Evolutionary conservation across 1,284 basidiomycete genomes (phyloP).

Genomic region (Fistulinella cinereoalba): DNA sequence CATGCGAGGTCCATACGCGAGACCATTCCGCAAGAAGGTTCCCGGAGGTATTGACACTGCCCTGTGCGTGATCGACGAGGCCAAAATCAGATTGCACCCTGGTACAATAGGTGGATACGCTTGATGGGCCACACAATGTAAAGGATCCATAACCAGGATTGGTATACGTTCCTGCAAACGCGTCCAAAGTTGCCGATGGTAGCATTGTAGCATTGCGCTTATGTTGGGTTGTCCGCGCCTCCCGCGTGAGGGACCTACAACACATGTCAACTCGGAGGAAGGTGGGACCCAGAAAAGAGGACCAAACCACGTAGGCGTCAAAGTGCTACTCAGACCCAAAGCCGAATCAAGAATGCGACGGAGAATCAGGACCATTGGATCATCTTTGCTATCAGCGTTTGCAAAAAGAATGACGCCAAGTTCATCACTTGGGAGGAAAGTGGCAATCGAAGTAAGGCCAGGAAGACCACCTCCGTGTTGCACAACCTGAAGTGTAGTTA

Average conservation of each 20-base stretch:
- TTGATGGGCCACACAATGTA: background rate
- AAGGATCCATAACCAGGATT: background rate
- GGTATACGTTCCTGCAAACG: background rate
- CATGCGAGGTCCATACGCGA: background rate
- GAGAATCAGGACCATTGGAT: too few relatives aligned
- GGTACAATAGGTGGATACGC: background rate
- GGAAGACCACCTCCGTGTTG: background rate
- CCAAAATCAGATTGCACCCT: background rate
- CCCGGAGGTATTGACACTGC: background rate
- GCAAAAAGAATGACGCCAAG: background rate
- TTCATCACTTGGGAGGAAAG: background rate
- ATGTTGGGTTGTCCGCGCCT: too few relatives aligned
- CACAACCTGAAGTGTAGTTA: background rate
- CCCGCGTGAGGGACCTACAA: too few relatives aligned
- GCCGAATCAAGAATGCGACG: too few relatives aligned
- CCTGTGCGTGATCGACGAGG: background rate
- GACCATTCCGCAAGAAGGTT: background rate
- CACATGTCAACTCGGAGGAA: too few relatives aligned
- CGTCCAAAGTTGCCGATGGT: background rate
- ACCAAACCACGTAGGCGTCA: too few relatives aligned
- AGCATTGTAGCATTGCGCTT: background rate
- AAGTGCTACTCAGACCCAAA: too few relatives aligned
- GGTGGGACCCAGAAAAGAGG: too few relatives aligned
- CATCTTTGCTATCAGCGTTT: background rate
- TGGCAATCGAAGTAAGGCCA: background rate